Evolutionary conservation across 2,329 filamentous ascomycete genomes (phyloP), one percentile per base, ranked within the genome.

Genomic region (Madurella fahalii): DNA sequence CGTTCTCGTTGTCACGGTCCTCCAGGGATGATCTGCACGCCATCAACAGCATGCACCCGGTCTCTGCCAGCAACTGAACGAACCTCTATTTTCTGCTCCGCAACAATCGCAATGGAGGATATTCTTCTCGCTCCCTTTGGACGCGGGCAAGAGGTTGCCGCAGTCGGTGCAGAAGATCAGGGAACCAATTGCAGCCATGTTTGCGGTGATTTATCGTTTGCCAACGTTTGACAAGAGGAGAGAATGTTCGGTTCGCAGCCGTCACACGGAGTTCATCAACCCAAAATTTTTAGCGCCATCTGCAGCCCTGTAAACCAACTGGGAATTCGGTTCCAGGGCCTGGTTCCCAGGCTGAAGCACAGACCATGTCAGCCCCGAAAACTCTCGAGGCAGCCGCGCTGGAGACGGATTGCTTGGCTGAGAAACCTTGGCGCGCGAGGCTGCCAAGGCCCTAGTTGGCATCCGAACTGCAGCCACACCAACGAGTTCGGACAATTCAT

Each of bases 91-190:
- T 67, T 89, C 82, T 40, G 89, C 83, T 58, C 89, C 90, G 71
- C 93, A 97, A 69, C 92, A 86, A 65, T 90, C 87, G 77, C 93
- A 99, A 61, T 81, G 79, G 54, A 97, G 75, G 54, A 88, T 81
- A 53, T 87, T 87, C 68, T 90, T 88, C 63, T 83, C 79, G 56
- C 85, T 86, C 57, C 89, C 90, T 59, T 86, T 87, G 45, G 89
- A 90, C 50, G 86, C 82, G 50, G 94, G 90, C 40, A 97, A 77
- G 3, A 96, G 79, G 69, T 95, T 95, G 58, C 93, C 93, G 71
- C 93, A 97, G 69, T 92, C 89, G 51, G 81, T 89, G 76, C 93
- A 97, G 72, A 97, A 97, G 37, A 96, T 86, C 40, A 97, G 79
- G 50, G 91, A 93, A 53, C 91, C 93, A 62, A 96, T 91, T 16